A percentile compares a stretch with the other conserved stretches of the same genome.
Conservation (phyloP, 257 asterid genomes). For the Buddleja alternifolia region DNA sequence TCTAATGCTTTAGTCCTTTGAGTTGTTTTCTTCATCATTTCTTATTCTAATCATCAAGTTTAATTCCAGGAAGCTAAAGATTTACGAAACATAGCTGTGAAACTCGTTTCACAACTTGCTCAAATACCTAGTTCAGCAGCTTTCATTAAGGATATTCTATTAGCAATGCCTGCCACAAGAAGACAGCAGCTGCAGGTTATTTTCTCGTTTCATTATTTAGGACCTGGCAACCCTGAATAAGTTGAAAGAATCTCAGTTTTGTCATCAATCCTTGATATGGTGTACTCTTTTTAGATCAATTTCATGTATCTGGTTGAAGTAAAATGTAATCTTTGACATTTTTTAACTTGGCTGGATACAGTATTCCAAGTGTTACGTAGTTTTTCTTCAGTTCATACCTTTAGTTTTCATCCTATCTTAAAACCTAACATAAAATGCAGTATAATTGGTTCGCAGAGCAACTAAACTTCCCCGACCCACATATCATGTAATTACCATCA, state of each 20-base stretch:
- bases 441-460: background rate
- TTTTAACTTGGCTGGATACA: conserved; percentile 1
- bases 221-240: conserved; percentile 9
- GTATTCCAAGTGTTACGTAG: conserved; percentile 3
- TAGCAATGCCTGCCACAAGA: conserved; percentile 71
- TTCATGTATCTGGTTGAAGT: conserved; percentile 21
- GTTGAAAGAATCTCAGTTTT: background rate
- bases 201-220: conserved; percentile 19
- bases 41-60: conserved; percentile 30
- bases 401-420: background rate
- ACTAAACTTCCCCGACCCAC: background rate
- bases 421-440: conserved; percentile 1
- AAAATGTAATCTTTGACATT: background rate
- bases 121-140: conserved; percentile 78
- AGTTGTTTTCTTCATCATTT: conserved; percentile 25
- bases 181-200: conserved; percentile 94
- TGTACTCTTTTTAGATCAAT: conserved; percentile 7
- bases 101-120: conserved; percentile 91
- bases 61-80: conserved; percentile 69
- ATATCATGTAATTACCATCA: background rate
- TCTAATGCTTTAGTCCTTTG: conserved; percentile 11
- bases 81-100: conserved; percentile 57
- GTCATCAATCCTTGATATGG: background rate
- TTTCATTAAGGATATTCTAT: conserved; percentile 69
- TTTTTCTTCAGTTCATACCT: conserved; percentile 7